Base-by-base conservation (phyloP, 2,329 filamentous ascomycete species). In the Fusarium odoratissimum region DNA sequence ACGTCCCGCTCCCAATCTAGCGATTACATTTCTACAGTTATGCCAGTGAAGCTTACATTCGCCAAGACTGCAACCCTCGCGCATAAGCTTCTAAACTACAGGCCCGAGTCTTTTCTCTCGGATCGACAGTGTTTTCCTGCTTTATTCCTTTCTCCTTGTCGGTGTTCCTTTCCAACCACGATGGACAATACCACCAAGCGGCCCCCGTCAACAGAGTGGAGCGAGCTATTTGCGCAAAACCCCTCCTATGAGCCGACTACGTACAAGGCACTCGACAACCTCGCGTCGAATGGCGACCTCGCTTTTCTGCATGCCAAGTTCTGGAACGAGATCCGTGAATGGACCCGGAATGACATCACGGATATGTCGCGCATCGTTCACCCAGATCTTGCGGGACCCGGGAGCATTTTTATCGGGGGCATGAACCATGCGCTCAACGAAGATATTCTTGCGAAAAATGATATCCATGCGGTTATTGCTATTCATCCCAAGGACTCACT, bases 371-470 rank as follows among this genome's bases (percentile, higher is more conserved):
- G 42, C 12, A 59, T 59, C 25, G 42, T 25, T 11, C 56, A 59
- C 25, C 21, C 21, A 12, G 56, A 59, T 7, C 21, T 59, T 0
- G 10, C 16, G 2, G 56, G 42, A 1, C n/a, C 42, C 2, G 56
- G 42, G 1, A 40, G 25, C 42, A 51, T 59, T 31, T 59, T 51
- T 0, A 59, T 59, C 4, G 56, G 56, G 8, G 56, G 56, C 25
- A 59, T 59, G 56, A 59, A 59, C 33, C 56, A 59, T 51, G 56
- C 56, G 3, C 56, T 59, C 1, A 59, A 59, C 5, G 56, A 59
- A 35, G 37, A 14, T 4, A 31, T 2, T 3, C 56, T 59, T 2
- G 25, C 30, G 9, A 31, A 31, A 16, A 59, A 51, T 10, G 21
- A 31, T 16, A 51, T 59, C 0, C 33, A 51, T 21, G 56, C 33